phyloP scores from a whole-genome alignment of 257 asterid genomes.

The Ophiorrhiza pumila region DNA sequence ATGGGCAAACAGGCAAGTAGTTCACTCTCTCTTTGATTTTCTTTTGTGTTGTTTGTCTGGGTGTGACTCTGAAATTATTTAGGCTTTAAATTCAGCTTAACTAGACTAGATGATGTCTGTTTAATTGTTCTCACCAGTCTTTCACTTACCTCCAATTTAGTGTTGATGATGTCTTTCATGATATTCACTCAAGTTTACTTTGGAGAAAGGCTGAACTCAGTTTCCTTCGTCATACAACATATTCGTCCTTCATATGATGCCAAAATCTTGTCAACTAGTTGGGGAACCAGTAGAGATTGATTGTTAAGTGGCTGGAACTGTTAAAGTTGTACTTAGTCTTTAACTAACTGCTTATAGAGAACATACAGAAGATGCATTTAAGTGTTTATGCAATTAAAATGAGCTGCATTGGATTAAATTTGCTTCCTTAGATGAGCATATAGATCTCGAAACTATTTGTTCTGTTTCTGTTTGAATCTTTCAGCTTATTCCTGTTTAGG shows the following conservation, averaged over 20 bases:
- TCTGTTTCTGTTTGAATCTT: not conserved
- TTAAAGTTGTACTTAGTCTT: not conserved
- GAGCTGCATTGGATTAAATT: not conserved
- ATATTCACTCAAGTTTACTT: not conserved
- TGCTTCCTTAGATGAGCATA: slow-evolving; percentile 5
- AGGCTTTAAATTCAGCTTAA: not conserved
- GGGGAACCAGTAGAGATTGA: not conserved
- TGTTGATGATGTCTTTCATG: not conserved
- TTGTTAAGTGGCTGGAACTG: not conserved
- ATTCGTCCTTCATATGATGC: not conserved
- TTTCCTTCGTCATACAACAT: not conserved
- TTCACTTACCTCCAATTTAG: not conserved
- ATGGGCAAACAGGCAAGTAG: slow-evolving; percentile 59
- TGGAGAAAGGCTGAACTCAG: not conserved
- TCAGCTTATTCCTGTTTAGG: not conserved
- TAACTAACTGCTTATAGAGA: not conserved
- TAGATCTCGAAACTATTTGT: not conserved
- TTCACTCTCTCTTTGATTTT: slow-evolving; percentile 3
- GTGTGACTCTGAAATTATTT: not conserved
- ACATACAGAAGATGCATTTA: not conserved
- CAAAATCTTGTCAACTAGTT: not conserved
- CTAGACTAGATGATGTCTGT: not conserved
- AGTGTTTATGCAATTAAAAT: not conserved
- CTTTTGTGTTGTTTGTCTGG: not conserved
- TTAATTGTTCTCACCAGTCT: not conserved